These are phyloP conservation scores for Piloderma croceum DNA, from an alignment of 768 basidiomycete genomes.

Conservation along the genomic window DNA sequence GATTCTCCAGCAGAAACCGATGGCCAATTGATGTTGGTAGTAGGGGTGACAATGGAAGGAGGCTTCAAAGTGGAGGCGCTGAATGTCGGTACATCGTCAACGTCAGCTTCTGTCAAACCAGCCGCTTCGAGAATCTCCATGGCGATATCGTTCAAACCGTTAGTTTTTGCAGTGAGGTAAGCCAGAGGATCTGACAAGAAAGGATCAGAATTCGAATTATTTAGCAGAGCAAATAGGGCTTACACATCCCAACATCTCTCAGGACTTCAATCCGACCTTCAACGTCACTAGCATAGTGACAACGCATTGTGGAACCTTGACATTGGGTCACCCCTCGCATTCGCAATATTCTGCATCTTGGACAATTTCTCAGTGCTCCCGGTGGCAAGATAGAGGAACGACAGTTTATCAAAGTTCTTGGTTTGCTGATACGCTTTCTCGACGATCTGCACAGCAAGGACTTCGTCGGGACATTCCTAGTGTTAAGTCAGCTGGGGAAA, in stretches of 20 bases:
- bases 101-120: conserved; percentile 81
- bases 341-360: conserved; percentile 98
- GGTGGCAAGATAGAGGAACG: conserved; percentile 92
- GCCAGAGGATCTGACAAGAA: conserved; percentile 75
- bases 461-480: neutral
- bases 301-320: conserved; percentile 97
- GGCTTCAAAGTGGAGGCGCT: conserved; percentile 66
- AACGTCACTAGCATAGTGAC: conserved; percentile 90
- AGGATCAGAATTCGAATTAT: conserved; percentile 2
- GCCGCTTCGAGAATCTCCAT: conserved; percentile 85
- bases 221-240: conserved; percentile 26
- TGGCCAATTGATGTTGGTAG: conserved; percentile 81
- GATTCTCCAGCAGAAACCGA: too few relatives aligned
- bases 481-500: conserved; percentile 2
- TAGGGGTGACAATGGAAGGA: conserved; percentile 72
- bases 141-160: conserved; percentile 86
- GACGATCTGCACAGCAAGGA: conserved; percentile 57
- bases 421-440: conserved; percentile 98
- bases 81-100: conserved; percentile 76
- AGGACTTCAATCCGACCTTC: conserved; percentile 79
- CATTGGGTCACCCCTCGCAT: conserved; percentile 94
- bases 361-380: conserved; percentile 90
- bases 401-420: conserved; percentile 95
- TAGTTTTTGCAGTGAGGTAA: conserved; percentile 94
- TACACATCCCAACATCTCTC: conserved; percentile 88